Conservation (phyloP, 331 rosid species). For the Dryas integrifolia region DNA sequence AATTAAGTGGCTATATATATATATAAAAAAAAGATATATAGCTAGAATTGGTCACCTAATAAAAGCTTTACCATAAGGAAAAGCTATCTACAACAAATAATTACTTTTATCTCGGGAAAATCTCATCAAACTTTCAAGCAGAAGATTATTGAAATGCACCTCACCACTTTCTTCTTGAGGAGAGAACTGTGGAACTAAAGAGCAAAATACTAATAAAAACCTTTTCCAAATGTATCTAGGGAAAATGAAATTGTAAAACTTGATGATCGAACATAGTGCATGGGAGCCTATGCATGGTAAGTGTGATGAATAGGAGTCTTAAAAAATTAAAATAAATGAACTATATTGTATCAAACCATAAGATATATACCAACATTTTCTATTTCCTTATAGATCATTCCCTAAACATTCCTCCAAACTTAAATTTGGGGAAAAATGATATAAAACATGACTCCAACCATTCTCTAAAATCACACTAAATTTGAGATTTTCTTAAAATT, state of each 20-base stretch:
- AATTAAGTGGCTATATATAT: too few species aligned
- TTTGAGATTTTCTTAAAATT: too few species aligned
- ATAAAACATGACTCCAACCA: too few species aligned
- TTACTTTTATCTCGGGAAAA: neutral
- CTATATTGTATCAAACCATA: neutral
- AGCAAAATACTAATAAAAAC: neutral
- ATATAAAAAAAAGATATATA: neutral
- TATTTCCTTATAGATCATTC: neutral
- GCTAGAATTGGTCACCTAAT: neutral
- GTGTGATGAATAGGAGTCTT: too few species aligned
- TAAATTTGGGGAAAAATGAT: neutral
- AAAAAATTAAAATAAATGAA: too few species aligned
- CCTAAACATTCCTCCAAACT: neutral
- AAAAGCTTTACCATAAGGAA: neutral
- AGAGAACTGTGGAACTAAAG: neutral
- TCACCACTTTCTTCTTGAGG: neutral
- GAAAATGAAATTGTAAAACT: neutral
- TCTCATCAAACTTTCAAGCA: neutral
- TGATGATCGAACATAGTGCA: neutral
- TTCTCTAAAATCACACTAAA: too few species aligned
- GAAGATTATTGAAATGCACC: neutral
- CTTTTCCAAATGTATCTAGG: neutral
- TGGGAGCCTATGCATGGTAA: neutral
- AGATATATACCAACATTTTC: neutral
- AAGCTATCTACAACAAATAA: neutral